Evolutionary conservation across 768 basidiomycete species (phyloP).

Genomic region (Tricholoma sp.): DNA sequence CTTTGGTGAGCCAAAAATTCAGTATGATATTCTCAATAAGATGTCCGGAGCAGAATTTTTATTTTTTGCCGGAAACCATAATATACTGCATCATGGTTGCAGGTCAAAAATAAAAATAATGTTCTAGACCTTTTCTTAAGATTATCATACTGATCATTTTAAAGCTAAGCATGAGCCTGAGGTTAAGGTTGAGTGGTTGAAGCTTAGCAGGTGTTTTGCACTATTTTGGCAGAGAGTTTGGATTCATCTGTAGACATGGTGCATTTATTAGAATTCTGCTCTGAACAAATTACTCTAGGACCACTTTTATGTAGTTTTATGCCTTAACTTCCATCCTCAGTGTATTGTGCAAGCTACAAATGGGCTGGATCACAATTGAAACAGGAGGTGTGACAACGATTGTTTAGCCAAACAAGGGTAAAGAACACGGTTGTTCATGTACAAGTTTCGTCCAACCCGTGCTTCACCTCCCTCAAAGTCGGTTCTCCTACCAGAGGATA

Average conservation of each 20-base stretch:
- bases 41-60: too few species aligned
- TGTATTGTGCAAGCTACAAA: neutral
- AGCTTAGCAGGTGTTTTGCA: neutral
- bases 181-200: neutral
- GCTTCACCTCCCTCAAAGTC: constrained; percentile 42
- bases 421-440: constrained; percentile 25
- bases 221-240: neutral
- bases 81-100: too few species aligned
- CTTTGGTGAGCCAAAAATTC: too few species aligned
- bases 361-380: neutral
- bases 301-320: neutral
- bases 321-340: neutral
- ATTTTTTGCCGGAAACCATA: too few species aligned
- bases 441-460: constrained; percentile 40
- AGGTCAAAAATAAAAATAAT: too few species aligned
- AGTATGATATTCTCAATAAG: too few species aligned
- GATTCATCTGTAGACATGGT: neutral
- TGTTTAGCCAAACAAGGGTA: neutral
- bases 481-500: constrained; percentile 13
- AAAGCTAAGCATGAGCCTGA: neutral
- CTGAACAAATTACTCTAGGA: neutral
- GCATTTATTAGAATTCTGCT: neutral
- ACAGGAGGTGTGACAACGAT: too few species aligned
- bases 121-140: too few species aligned
- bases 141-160: neutral